phyloP scores from a whole-genome alignment of 2,329 filamentous ascomycete genomes.

The Hypoxylon sp. region DNA sequence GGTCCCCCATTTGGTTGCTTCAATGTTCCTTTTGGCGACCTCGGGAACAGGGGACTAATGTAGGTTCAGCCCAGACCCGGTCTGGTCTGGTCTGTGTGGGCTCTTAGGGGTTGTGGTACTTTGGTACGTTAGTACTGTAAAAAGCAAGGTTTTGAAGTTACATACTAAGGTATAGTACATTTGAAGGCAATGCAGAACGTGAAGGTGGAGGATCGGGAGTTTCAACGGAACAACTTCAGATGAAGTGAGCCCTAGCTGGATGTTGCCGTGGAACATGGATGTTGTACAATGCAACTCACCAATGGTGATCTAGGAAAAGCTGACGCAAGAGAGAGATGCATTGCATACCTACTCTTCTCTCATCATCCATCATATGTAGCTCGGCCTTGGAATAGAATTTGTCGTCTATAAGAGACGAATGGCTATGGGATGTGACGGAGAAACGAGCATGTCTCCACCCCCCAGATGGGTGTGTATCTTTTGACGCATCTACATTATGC shows the following conservation, averaged over 20 bases:
- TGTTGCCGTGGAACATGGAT: conserved; percentile 32
- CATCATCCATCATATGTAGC: conserved; percentile 22
- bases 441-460: conserved; percentile 27
- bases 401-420: conserved; percentile 31
- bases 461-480: conserved; percentile 27
- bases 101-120: conserved; percentile 21
- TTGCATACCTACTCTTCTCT: conserved; percentile 20
- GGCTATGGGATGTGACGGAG: conserved; percentile 24
- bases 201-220: conserved; percentile 42
- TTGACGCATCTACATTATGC: conserved; percentile 26
- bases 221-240: conserved; percentile 39
- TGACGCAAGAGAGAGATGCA: conserved; percentile 32
- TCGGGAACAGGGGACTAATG: conserved; percentile 46
- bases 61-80: conserved; percentile 43
- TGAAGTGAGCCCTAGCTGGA: conserved; percentile 38
- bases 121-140: conserved; percentile 10
- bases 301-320: conserved; percentile 25
- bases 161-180: no score
- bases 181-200: conserved; percentile 26
- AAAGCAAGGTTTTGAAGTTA: conserved; percentile 10
- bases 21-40: conserved; percentile 39
- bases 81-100: conserved; percentile 38
- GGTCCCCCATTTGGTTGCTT: conserved; percentile 31
- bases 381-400: conserved; percentile 18
- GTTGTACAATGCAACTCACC: conserved; percentile 36